These are phyloP conservation scores for Ustilago trichophora DNA, from an alignment of 1,284 basidiomycete species.

Conservation along the genomic window DNA sequence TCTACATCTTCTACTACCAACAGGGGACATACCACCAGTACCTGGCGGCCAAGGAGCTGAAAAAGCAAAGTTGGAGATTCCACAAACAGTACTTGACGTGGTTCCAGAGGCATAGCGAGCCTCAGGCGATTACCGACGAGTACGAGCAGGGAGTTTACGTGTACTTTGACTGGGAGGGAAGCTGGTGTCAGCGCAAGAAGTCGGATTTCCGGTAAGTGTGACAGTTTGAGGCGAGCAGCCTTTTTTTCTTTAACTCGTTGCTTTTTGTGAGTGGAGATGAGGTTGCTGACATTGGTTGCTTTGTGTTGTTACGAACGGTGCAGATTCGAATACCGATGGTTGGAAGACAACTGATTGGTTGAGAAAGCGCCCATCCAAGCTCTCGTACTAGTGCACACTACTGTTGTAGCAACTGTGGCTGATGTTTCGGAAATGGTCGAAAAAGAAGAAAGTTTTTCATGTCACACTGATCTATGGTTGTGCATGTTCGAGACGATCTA, in stretches of 20 bases:
- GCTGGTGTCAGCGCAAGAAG: slow-evolving; percentile 97
- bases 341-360: slow-evolving; percentile 54
- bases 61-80: slow-evolving; percentile 98
- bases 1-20: slow-evolving; percentile 99
- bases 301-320: neutral
- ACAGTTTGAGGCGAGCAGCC: too few relatives aligned
- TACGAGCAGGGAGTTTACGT: slow-evolving; percentile 92
- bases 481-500: too few relatives aligned
- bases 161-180: slow-evolving; percentile 67
- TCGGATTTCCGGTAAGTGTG: slow-evolving; percentile 83
- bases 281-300: too few relatives aligned
- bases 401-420: too few relatives aligned
- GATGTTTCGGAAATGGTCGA: too few relatives aligned
- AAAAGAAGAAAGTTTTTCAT: too few relatives aligned
- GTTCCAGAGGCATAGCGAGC: slow-evolving; percentile 99
- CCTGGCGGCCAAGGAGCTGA: slow-evolving; percentile 94
- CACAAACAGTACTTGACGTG: slow-evolving; percentile 99
- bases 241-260: too few relatives aligned
- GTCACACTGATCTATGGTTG: too few relatives aligned
- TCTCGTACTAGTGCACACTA: too few relatives aligned
- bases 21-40: slow-evolving; percentile 98
- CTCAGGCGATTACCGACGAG: slow-evolving; percentile 98
- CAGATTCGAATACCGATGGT: slow-evolving; percentile 64
- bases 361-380: too few relatives aligned
- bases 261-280: too few relatives aligned